Evolutionary conservation across 2,329 filamentous ascomycete species (phyloP).

Genomic region (Hymenoscyphus fructigenus): DNA sequence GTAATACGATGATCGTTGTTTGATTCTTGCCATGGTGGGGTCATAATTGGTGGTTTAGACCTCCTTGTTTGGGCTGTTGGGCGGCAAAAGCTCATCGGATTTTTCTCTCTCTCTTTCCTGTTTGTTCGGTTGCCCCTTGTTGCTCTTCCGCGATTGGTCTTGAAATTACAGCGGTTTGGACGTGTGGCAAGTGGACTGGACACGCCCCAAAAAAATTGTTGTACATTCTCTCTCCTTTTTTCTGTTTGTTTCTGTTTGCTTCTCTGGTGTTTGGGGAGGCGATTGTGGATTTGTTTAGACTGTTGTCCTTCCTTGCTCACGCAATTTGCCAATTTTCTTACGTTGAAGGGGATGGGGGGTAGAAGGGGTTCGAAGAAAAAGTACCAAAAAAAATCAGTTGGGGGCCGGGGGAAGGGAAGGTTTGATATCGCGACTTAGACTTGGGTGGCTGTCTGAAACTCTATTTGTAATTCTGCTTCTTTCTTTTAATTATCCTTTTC

Average conservation of each 20-base stretch:
- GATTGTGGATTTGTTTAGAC: neutral
- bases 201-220: neutral
- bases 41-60: neutral
- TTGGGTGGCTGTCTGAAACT: neutral
- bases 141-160: neutral
- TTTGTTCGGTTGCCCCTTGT: neutral
- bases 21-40: neutral
- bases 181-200: neutral
- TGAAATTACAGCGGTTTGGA: neutral
- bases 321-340: too few relatives aligned
- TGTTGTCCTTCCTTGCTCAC: neutral
- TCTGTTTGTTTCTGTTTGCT: neutral
- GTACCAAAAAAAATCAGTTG: neutral
- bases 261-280: neutral
- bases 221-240: neutral
- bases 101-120: neutral
- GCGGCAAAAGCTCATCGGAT: too few relatives aligned
- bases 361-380: neutral
- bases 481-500: neutral
- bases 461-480: neutral
- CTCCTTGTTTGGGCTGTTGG: neutral
- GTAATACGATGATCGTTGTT: neutral
- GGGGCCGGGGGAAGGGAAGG: too few relatives aligned
- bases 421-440: neutral
- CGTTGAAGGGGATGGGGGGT: neutral